phyloP scores from a whole-genome alignment of 331 rosid genomes.

The Telfairia occidentalis region DNA sequence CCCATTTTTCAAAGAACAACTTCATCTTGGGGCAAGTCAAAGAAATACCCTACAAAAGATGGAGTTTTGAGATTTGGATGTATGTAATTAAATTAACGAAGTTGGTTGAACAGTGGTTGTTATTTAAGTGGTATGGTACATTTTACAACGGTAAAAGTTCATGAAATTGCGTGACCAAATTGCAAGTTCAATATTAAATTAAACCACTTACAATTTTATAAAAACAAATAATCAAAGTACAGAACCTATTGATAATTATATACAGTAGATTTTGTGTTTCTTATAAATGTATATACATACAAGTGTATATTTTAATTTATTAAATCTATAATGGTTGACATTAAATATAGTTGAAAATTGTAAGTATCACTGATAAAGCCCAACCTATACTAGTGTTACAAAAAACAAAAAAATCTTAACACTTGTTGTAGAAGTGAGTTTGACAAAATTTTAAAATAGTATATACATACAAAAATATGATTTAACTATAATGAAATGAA shows the following conservation, averaged over 20 bases:
- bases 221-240: not conserved
- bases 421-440: not conserved
- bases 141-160: not conserved
- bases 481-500: not conserved
- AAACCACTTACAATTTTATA: not conserved
- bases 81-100: not conserved
- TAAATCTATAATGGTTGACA: not conserved
- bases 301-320: not conserved
- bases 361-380: too few species aligned
- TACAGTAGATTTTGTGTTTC: too few species aligned
- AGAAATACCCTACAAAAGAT: not conserved
- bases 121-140: not conserved
- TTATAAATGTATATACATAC: not conserved
- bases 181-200: not conserved
- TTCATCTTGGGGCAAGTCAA: not conserved
- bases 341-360: too few species aligned
- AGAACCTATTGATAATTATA: not conserved
- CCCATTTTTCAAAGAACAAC: not conserved
- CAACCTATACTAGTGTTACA: not conserved
- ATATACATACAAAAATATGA: not conserved
- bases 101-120: not conserved
- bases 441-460: not conserved
- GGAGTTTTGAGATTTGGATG: not conserved
- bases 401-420: not conserved
- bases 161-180: conserved; percentile 10